Evolutionary conservation across 176 grass and related monocot species (phyloP).

Genomic region (Avena atlantica): DNA sequence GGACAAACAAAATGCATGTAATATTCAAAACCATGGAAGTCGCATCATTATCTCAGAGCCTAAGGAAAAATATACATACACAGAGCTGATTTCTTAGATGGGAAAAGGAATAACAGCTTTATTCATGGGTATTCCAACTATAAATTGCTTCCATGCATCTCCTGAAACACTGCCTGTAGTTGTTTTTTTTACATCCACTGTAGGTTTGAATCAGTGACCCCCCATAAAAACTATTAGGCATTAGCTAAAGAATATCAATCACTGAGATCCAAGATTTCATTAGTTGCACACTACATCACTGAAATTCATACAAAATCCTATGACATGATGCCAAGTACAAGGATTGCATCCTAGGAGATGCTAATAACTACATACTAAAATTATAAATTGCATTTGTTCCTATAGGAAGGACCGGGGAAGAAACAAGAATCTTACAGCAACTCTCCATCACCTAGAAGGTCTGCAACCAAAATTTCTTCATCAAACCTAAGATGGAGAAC

Average conservation of each 20-base stretch:
- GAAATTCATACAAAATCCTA: constrained; percentile 11
- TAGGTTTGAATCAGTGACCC: not conserved
- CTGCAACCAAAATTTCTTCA: constrained; percentile 67
- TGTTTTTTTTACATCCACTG: not conserved
- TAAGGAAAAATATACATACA: not conserved
- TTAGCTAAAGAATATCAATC: not conserved
- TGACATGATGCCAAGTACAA: not conserved
- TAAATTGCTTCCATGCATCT: not conserved
- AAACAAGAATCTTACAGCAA: constrained; percentile 73
- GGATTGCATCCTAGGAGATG: not conserved
- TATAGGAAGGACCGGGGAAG: constrained; percentile 11
- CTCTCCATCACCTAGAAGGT: constrained; percentile 88
- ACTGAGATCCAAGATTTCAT: not conserved
- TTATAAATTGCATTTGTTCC: constrained; percentile 1
- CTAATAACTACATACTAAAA: not conserved
- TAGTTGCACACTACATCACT: not conserved
- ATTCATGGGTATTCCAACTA: not conserved
- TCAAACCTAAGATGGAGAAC: constrained; percentile 80
- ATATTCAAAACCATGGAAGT: not conserved
- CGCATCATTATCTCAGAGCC: not conserved
- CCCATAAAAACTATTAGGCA: not conserved
- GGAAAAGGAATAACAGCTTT: not conserved
- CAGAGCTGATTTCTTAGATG: not conserved
- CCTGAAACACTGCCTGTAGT: not conserved
- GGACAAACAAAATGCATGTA: not conserved